A percentile compares a stretch with the other conserved stretches of the same genome.
Evolutionary conservation across 306 rosid genomes (phyloP).

Genomic region (Cajanus cajan): DNA sequence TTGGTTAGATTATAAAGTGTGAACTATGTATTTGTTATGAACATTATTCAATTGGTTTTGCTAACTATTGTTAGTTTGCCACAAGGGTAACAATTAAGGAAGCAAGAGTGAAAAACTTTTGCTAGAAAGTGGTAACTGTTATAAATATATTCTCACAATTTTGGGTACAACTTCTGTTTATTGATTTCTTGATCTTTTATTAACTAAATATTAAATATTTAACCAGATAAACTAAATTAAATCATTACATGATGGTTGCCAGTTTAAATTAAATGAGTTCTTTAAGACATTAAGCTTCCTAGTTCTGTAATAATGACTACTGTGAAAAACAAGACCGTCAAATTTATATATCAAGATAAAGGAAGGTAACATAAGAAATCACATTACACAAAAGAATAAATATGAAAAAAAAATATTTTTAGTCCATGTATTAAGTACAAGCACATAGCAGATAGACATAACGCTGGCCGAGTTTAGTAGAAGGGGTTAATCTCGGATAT

Average conservation of each 20-base stretch:
- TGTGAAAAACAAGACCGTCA: neutral
- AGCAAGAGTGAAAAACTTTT: neutral
- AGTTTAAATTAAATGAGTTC: neutral
- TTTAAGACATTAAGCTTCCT: neutral
- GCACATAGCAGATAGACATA: neutral
- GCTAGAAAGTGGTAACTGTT: neutral
- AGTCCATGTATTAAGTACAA: neutral
- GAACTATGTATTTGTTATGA: neutral
- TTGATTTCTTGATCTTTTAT: neutral
- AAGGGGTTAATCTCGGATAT: no score
- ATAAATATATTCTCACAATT: neutral
- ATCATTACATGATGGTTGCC: neutral
- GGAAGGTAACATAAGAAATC: neutral
- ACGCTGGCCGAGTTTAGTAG: no score
- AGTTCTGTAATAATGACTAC: neutral
- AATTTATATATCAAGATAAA: neutral
- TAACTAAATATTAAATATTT: neutral
- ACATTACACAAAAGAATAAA: neutral
- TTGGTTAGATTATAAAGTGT: neutral
- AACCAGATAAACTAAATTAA: neutral
- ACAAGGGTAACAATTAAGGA: neutral
- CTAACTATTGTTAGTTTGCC: neutral
- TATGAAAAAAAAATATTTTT: neutral
- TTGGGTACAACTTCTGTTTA: neutral
- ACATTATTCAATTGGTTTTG: neutral